Percentiles rank a stretch among this genome's conserved stretches.
These are phyloP conservation scores for Senecio squalidus DNA, from an alignment of 140 eudicot species.

Conservation along the genomic window DNA sequence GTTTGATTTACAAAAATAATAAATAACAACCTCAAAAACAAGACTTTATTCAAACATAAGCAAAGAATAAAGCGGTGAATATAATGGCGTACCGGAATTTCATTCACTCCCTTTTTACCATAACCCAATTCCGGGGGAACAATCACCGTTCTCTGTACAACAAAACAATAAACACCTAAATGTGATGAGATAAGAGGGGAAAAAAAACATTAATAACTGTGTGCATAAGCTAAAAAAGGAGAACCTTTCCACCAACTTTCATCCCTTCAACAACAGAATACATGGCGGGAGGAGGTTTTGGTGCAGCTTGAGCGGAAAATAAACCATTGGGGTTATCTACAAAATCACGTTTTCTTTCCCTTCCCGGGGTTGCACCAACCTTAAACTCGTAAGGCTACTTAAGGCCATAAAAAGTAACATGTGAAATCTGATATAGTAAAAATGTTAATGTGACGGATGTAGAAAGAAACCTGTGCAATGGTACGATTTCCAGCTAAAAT, in stretches of 20 bases:
- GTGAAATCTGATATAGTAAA: too few species aligned
- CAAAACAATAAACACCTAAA: neutral
- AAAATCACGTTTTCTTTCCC: conserved; percentile 89
- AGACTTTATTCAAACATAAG: neutral
- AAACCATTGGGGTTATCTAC: conserved; percentile 90
- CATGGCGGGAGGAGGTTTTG: conserved; percentile 97
- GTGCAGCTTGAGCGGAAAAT: conserved; percentile 98
- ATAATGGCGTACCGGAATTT: conserved; percentile 65
- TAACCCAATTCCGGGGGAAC: conserved; percentile 94
- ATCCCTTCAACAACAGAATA: conserved; percentile 72
- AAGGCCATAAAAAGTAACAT: conserved; percentile 17
- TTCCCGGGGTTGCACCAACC: conserved; percentile 90
- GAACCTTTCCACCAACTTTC: conserved; percentile 96
- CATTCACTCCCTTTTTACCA: conserved; percentile 76
- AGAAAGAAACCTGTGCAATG: conserved; percentile 73
- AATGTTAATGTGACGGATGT: too few species aligned
- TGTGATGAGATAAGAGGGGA: neutral
- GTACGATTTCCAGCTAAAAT: conserved; percentile 94
- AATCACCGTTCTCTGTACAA: conserved; percentile 74
- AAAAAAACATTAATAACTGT: too few species aligned
- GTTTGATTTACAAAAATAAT: neutral
- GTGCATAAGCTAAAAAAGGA: neutral
- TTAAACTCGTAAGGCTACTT: conserved; percentile 93
- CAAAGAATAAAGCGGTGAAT: neutral
- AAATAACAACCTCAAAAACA: neutral